Evolutionary conservation across 495 filamentous ascomycete species (phyloP).

Genomic region (Penicillium ucsense): DNA sequence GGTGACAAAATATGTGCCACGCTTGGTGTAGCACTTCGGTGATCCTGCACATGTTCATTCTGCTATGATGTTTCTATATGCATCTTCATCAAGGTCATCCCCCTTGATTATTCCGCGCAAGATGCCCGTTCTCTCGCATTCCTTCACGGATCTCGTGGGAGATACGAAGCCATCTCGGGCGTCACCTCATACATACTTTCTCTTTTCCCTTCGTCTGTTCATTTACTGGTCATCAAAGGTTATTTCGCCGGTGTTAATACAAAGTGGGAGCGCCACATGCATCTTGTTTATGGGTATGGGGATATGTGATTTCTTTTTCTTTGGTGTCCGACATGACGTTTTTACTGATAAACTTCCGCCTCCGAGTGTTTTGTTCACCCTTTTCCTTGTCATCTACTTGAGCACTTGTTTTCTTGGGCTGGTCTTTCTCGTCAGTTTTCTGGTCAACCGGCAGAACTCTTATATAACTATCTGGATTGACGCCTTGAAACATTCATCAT

Average conservation of each 20-base stretch:
- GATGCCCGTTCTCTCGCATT: not conserved
- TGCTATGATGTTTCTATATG: constrained; percentile 1
- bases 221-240: constrained; percentile 11
- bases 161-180: constrained; percentile 10
- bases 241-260: constrained; percentile 14
- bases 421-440: not conserved
- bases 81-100: constrained; percentile 5
- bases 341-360: constrained; percentile 14
- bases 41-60: too few species aligned
- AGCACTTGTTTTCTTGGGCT: not conserved
- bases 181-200: constrained; percentile 1
- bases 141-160: constrained; percentile 8
- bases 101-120: constrained; percentile 1
- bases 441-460: too few species aligned
- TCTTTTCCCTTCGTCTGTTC: constrained; percentile 1
- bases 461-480: too few species aligned
- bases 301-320: constrained; percentile 4
- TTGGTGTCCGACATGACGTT: constrained; percentile 18
- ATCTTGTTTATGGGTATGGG: constrained; percentile 24
- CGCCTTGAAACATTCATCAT: too few species aligned
- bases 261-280: constrained; percentile 21
- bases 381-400: not conserved
- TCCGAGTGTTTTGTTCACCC: constrained; percentile 6
- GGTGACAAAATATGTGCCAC: too few species aligned
- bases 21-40: too few species aligned